Evolutionary conservation across 1,284 basidiomycete genomes (phyloP).

Genomic region (Lentinula novae-zelandiae): DNA sequence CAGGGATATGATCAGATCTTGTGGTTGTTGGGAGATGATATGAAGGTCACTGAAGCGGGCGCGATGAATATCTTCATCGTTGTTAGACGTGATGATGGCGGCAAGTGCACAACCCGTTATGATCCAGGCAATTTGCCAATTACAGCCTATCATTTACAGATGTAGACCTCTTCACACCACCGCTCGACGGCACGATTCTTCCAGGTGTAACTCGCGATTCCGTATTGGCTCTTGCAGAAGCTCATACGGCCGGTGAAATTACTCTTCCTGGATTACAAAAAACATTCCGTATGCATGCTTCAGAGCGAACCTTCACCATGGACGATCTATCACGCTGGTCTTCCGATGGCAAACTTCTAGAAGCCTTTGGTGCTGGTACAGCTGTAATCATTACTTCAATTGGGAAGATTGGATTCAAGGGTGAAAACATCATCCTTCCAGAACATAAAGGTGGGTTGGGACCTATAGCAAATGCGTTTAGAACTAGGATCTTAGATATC

Average conservation of each 20-base stretch:
- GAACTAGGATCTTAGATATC: conserved; percentile 54
- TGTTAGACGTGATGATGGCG: conserved; percentile 44
- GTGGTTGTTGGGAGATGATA: conserved; percentile 36
- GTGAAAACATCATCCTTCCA: conserved; percentile 38
- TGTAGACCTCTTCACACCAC: conserved; percentile 68
- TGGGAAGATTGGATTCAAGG: conserved; percentile 50
- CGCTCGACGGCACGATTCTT: conserved; percentile 72
- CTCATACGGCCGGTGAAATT: conserved; percentile 33
- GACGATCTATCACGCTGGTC: conserved; percentile 50
- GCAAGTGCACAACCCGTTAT: conserved; percentile 19
- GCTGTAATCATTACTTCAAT: conserved; percentile 63
- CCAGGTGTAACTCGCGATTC: conserved; percentile 77
- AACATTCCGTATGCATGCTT: conserved; percentile 40
- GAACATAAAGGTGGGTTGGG: conserved; percentile 44
- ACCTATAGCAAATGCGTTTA: conserved; percentile 53
- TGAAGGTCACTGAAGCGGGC: conserved; percentile 48
- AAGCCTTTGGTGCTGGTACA: conserved; percentile 74
- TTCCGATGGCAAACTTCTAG: conserved; percentile 50
- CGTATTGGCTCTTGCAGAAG: conserved; percentile 56
- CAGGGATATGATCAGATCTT: conserved; percentile 63
- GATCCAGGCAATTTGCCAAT: conserved; percentile 2
- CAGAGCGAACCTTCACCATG: conserved; percentile 64
- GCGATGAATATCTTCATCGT: conserved; percentile 74
- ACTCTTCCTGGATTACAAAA: conserved; percentile 37
- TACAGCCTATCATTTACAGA: conserved; percentile 29